Base-by-base conservation (phyloP, 805 yeast species). In the Candida alai region DNA sequence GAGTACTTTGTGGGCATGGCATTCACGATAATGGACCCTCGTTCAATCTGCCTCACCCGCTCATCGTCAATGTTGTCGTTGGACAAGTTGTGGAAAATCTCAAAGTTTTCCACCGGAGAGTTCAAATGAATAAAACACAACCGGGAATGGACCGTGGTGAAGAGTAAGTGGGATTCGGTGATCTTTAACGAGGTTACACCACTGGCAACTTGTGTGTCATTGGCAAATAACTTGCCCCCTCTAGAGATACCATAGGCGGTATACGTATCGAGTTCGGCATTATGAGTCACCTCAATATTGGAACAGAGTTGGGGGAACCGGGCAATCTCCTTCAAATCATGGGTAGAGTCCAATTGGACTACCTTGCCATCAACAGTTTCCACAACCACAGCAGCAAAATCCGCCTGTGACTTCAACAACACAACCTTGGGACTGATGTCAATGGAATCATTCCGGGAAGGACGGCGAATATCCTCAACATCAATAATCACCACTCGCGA, bases 141-240 rank as follows among this genome's bases (percentile, higher is more conserved):
- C 42, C 77, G 76, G 41, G 87, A 84, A 43, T 85, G 93, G 5
- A 93, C 94, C 2, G 96, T 89, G 0, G 98, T 93, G 54, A 84
- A 83, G 19, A 85, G 56, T 10, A 90, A 61, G 49, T 84, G 81
- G 6, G 78, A 68, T 25, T 80, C 88, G 0, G 95, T 78, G 9
- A 83, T 60, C 36, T 75, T 70, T 37, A 90, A 57, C 0, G 97
- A 89, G 0, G 97, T 89, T 10, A 86, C 89, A 10, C 90, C 87
- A 3, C 76, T 66, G 1, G 84, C 70, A 10, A 88, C 54, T 40
- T 74, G 78, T 11, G 66, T 62, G 1, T 70, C 70, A 44, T 81
- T 78, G 3, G 78, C 79, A 53, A 65, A 86, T 10, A 93, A 60
- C 49, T 82, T 83, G 36, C 97, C 97, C 42, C 70, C 76, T 4